A percentile compares a stretch with the other conserved stretches of the same genome.
phyloP scores from a whole-genome alignment of 2,329 filamentous ascomycete species.

The Fusarium continuum region DNA sequence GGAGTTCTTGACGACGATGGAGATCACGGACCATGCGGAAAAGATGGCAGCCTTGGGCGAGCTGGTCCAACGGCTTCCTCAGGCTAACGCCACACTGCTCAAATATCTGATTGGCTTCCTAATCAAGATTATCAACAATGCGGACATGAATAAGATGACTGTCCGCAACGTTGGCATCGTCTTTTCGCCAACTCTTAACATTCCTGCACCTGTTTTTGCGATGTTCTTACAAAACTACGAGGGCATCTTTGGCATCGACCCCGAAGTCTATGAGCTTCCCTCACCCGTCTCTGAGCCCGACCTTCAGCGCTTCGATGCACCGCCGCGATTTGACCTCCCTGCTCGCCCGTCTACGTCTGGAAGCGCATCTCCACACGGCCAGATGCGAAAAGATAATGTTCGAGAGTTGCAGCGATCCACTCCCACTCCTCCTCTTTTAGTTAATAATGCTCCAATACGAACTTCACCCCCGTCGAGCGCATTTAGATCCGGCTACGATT shows the following conservation, averaged over 20 bases:
- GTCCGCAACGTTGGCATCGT: conserved; percentile 97
- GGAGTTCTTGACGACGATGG: conserved; percentile 85
- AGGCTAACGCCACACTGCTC: conserved; percentile 81
- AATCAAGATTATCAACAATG: conserved; percentile 90
- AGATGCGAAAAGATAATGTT: conserved; percentile 50
- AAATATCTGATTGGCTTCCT: conserved; percentile 88
- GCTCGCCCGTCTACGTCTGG: conserved; percentile 60
- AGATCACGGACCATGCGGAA: conserved; percentile 76
- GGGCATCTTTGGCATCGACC: conserved; percentile 79
- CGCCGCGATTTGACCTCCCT: conserved; percentile 48
- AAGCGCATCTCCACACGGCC: conserved; percentile 62
- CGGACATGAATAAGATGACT: conserved; percentile 96
- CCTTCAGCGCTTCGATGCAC: conserved; percentile 45
- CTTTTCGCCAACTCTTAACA: conserved; percentile 96
- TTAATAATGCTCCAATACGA: conserved; percentile 46
- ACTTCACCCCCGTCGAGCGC: conserved; percentile 56
- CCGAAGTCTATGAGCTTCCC: conserved; percentile 70
- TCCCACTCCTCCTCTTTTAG: conserved; percentile 61
- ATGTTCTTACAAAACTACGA: conserved; percentile 92
- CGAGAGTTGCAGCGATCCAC: conserved; percentile 49
- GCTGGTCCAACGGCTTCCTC: conserved; percentile 82
- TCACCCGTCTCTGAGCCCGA: conserved; percentile 54
- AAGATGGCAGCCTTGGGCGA: conserved; percentile 81
- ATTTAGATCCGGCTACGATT: conserved; percentile 54
- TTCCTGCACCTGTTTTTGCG: conserved; percentile 92